Evolutionary conservation across 1,139 yeast species (phyloP).

Genomic region (Yarrowia galli): DNA sequence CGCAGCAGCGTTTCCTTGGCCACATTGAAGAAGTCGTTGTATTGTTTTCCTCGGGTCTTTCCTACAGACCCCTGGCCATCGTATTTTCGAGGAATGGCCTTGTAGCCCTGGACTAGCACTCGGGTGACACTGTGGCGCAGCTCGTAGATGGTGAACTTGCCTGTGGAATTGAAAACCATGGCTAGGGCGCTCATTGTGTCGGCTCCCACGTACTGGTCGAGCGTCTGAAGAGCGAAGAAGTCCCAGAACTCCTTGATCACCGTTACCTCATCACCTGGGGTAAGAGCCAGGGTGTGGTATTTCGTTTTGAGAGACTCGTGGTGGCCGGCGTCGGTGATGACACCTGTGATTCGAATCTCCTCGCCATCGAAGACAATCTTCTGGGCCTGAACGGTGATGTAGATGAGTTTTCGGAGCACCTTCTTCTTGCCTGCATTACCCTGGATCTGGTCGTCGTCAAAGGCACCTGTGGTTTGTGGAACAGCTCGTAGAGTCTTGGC

Average conservation of each 20-base stretch:
- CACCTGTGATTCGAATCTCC: slow-evolving; percentile 34
- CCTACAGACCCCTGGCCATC: slow-evolving; percentile 36
- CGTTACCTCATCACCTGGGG: slow-evolving; percentile 32
- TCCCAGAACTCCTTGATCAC: slow-evolving; percentile 36
- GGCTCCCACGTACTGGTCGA: slow-evolving; percentile 26
- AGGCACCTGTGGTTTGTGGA: slow-evolving; percentile 32
- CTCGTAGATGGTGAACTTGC: slow-evolving; percentile 32
- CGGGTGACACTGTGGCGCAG: slow-evolving; percentile 33
- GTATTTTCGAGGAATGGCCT: slow-evolving; percentile 37
- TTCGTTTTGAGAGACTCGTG: slow-evolving; percentile 31
- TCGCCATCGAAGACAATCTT: slow-evolving; percentile 37
- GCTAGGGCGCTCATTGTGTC: slow-evolving; percentile 37
- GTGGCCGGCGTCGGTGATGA: slow-evolving; percentile 33
- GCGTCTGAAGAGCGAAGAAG: slow-evolving; percentile 30
- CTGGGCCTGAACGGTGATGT: slow-evolving; percentile 19
- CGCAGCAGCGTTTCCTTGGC: slow-evolving; percentile 33
- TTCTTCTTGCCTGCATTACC: slow-evolving; percentile 35
- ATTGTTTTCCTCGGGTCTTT: slow-evolving; percentile 34
- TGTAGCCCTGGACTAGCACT: slow-evolving; percentile 37
- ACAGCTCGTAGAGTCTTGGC: slow-evolving; percentile 35
- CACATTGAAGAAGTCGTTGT: slow-evolving; percentile 33
- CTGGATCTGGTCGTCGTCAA: slow-evolving; percentile 32
- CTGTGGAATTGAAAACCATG: slow-evolving; percentile 31
- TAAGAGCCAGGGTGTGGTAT: slow-evolving; percentile 32
- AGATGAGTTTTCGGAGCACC: slow-evolving; percentile 26